Base-by-base conservation (phyloP, 768 basidiomycete genomes). In the Boletus subcaerulescens region DNA sequence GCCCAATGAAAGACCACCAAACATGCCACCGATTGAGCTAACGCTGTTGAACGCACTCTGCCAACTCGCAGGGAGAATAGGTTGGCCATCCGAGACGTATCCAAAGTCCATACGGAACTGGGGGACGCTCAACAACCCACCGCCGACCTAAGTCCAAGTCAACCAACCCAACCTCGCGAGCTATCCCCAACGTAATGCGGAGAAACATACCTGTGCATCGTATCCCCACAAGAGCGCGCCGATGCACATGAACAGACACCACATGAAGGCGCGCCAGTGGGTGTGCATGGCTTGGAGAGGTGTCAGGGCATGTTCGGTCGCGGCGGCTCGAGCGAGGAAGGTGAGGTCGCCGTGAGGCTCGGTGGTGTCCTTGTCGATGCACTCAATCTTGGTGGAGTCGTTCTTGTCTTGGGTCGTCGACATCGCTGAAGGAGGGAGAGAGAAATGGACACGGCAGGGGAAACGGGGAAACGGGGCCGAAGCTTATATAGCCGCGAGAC, bases 61-160 rank as follows among this genome's bases (percentile, higher is more conserved):
- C 67, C 66, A 69, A 18, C 57, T 69, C 2, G 66, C 66, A 32
- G 67, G 42, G 24, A 67, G 58, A 12, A 69, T 36, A 1, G 56
- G 43, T 6, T 52, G 31, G 0, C 48, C 42, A 2, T 48, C 36
- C 7, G 8, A 20, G 3, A 58, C 5, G 33, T 60, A 63, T 12
- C 66, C 67, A 52, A 67, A 67, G 59, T 69, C 67, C 9, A 11
- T 20, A n/a, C 67, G 64, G 44, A 67, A 67, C 45, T 66, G 48
- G 12, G 65, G 59, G 3, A 66, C 48, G 20, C 65, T 52, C 33
- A 66, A 42, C 15, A 67, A 20, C 3, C 62, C 66, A 4, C 64
- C 65, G 1, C 55, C 58, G 11, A 67, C 33, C 64, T 67, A 44
- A 7, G 18, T n/a, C 15, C 17, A 1, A n/a, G 17, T 39, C 33